Evolutionary conservation across 2,329 filamentous ascomycete species (phyloP).

Genomic region (Pyricularia sp.): DNA sequence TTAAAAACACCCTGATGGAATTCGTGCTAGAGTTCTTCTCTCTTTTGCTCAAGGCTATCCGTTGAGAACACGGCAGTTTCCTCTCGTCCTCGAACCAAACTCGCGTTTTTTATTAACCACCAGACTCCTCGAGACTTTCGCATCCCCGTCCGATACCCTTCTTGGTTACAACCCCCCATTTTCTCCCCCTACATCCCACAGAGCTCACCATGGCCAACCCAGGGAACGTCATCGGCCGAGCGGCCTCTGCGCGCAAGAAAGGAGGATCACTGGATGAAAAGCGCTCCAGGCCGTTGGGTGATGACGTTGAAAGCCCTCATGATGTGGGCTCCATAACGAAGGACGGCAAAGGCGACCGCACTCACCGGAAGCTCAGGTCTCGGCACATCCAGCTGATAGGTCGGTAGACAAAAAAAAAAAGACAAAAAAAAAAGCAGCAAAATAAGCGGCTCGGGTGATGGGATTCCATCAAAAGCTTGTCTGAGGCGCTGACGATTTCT

Average conservation of each 20-base stretch:
- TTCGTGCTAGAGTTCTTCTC: slow-evolving; percentile 20
- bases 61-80: not conserved
- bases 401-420: slow-evolving; percentile 2
- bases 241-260: not conserved
- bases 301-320: not conserved
- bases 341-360: slow-evolving; percentile 24
- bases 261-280: not conserved
- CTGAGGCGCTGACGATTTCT: not conserved
- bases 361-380: slow-evolving; percentile 43
- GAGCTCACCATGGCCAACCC: not conserved
- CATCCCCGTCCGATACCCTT: not conserved
- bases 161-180: not conserved
- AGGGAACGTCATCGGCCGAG: not conserved
- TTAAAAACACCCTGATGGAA: slow-evolving; percentile 10
- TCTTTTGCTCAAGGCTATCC: slow-evolving; percentile 13
- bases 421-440: no score
- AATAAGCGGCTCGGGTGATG: not conserved
- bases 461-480: not conserved
- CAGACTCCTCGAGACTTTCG: not conserved
- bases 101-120: not conserved
- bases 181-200: not conserved
- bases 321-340: slow-evolving; percentile 8
- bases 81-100: not conserved
- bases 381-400: slow-evolving; percentile 48
- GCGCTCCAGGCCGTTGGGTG: not conserved